Evolutionary conservation across 768 basidiomycete species (phyloP), one percentile per base, ranked within the genome.

Genomic region (Leccinum arenicola): DNA sequence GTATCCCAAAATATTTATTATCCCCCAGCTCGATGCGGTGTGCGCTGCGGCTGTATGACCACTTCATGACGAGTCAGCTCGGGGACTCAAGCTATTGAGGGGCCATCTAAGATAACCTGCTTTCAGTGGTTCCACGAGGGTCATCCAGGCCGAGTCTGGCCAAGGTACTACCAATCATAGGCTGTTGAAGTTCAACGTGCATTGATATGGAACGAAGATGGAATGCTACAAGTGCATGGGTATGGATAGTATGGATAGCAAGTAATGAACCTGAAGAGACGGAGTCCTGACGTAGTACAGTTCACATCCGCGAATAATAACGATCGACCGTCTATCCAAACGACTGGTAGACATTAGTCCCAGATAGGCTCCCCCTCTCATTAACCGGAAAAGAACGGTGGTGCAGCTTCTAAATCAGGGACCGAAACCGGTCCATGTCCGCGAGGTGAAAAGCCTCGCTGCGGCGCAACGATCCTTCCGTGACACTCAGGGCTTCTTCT

Each of bases 401-500:
- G 17, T n/a, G 19, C n/a, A 52, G 12, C 38, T 61, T 62, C 69
- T 57, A 69, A 62, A 64, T 48, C 35, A 64, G 53, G 54, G 50
- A 48, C 29, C 55, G 50, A 60, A 19, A 49, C 38, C 33, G 15
- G 55, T 43, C 52, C 58, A 57, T 55, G 27, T 52, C 56, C 58
- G 59, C 35, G 19, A 56, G 49, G 53, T 51, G 56, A 60, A 53
- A 9, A 23, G 55, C 31, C 49, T n/a, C 4, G 38, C 53, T 54
- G 55, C 23, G 52, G 59, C 23, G 23, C 50, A 59, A 63, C 52
- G 45, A 58, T 57, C 59, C 49, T 57, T 52, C 56, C 50, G 58
- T 45, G 56, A 47, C 54, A 43, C 43, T 67, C 62, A 65, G 48
- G 61, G 31, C 67, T 69, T 73, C 60, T 58, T 72, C 61, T 70